These are phyloP conservation scores for Leishmania major DNA, from an alignment of 208 protist species.

Conservation along the genomic window DNA sequence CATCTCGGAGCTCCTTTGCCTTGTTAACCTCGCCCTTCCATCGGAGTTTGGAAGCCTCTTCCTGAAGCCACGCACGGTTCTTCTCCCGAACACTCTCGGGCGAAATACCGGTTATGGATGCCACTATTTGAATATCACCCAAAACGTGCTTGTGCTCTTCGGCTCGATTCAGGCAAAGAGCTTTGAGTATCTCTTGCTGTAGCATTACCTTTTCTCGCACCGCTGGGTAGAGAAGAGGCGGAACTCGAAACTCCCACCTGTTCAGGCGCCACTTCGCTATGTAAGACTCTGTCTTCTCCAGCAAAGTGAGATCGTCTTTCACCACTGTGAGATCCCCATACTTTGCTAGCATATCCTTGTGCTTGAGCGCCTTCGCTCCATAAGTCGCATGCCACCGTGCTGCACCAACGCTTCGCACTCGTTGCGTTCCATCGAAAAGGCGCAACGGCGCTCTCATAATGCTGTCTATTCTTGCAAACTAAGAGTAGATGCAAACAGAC, in stretches of 20 bases:
- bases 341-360: conserved; percentile 41
- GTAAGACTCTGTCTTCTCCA: conserved; percentile 59
- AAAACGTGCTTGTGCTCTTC: conserved; percentile 46
- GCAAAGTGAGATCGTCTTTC: conserved; percentile 38
- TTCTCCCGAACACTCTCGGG: conserved; percentile 54
- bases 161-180: conserved; percentile 44
- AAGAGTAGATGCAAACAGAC: background rate
- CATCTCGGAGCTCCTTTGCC: conserved; percentile 76
- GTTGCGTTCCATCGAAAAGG: conserved; percentile 16
- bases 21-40: conserved; percentile 88
- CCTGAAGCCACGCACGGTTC: conserved; percentile 78
- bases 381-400: conserved; percentile 62
- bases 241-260: conserved; percentile 86
- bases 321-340: conserved; percentile 16
- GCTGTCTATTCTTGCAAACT: background rate
- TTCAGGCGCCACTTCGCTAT: conserved; percentile 81
- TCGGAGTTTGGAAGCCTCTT: conserved; percentile 73
- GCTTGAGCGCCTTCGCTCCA: conserved; percentile 43
- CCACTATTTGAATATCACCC: conserved; percentile 52
- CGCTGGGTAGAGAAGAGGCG: conserved; percentile 40
- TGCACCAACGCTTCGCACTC: conserved; percentile 6
- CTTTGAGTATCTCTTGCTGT: conserved; percentile 74
- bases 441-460: conserved; percentile 2
- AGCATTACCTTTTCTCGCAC: conserved; percentile 64
- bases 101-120: conserved; percentile 44